Percentiles rank a stretch among this genome's conserved stretches.
Conservation (phyloP, 1,284 basidiomycete species). For the Tilletia walkeri region DNA sequence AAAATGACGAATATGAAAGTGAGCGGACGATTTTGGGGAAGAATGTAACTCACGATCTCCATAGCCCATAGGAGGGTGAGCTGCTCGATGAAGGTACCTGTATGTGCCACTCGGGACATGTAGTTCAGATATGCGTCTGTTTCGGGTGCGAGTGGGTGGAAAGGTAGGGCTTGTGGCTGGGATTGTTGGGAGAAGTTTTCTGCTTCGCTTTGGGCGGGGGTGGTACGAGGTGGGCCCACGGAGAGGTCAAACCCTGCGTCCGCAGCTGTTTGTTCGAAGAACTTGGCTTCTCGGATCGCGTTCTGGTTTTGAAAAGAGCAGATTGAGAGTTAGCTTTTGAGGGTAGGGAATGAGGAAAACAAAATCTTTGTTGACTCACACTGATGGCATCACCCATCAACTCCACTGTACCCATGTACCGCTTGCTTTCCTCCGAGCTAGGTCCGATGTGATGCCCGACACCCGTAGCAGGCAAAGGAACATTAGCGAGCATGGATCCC, state of each 20-base stretch:
- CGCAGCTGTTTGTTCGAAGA: slow-evolving; percentile 64
- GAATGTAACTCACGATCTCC: slow-evolving; percentile 63
- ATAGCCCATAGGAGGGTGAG: slow-evolving; percentile 73
- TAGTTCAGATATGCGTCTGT: slow-evolving; percentile 67
- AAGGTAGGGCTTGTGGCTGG: background rate
- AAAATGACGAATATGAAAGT: background rate
- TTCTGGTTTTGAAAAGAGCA: slow-evolving; percentile 55
- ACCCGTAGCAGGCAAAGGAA: slow-evolving; percentile 2
- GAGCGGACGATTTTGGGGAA: no score
- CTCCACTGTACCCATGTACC: slow-evolving; percentile 14
- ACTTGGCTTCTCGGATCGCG: slow-evolving; percentile 65
- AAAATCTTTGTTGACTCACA: background rate
- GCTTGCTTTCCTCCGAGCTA: background rate
- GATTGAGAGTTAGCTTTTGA: slow-evolving; percentile 51
- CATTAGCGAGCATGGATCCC: slow-evolving; percentile 19
- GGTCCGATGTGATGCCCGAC: background rate
- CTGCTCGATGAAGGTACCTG: slow-evolving; percentile 65
- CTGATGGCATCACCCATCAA: slow-evolving; percentile 24
- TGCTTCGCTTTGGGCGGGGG: background rate
- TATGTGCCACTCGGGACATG: slow-evolving; percentile 63
- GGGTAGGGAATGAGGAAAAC: background rate
- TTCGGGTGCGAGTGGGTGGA: background rate
- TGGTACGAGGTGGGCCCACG: slow-evolving; percentile 8
- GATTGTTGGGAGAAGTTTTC: no score
- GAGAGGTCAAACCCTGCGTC: slow-evolving; percentile 58